phyloP scores from a whole-genome alignment of 768 basidiomycete genomes.

The Leucocoprinus sp. region DNA sequence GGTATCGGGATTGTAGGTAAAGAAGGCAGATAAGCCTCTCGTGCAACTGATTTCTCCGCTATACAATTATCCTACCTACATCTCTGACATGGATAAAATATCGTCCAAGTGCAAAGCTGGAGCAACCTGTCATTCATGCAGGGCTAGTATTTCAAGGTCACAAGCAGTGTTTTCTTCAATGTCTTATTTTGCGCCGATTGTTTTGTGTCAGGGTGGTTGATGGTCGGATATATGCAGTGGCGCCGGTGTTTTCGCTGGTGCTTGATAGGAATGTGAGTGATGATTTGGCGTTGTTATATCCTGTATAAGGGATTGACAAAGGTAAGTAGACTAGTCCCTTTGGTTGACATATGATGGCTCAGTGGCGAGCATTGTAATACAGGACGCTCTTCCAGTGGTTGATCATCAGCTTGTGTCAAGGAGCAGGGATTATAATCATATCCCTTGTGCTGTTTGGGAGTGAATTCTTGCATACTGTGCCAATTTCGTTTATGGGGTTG shows the following conservation, averaged over 20 bases:
- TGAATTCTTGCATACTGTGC: slow-evolving; percentile 96
- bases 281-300: slow-evolving; percentile 90
- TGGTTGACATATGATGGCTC: slow-evolving; percentile 6
- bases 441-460: slow-evolving; percentile 93
- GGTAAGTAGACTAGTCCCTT: slow-evolving; percentile 44
- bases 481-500: slow-evolving; percentile 97
- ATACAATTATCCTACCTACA: slow-evolving; percentile 94
- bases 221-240: slow-evolving; percentile 97
- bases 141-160: slow-evolving; percentile 94
- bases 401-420: slow-evolving; percentile 97
- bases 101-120: slow-evolving; percentile 93
- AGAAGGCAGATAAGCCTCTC: slow-evolving; percentile 96
- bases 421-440: slow-evolving; percentile 98
- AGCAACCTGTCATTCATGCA: slow-evolving; percentile 97
- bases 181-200: slow-evolving; percentile 93
- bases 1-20: slow-evolving; percentile 98
- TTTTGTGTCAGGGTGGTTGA: slow-evolving; percentile 97
- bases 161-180: slow-evolving; percentile 95
- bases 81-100: slow-evolving; percentile 99
- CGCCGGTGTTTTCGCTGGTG: slow-evolving; percentile 95
- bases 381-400: slow-evolving; percentile 99
- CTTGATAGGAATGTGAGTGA: slow-evolving; percentile 94
- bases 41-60: slow-evolving; percentile 98
- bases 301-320: slow-evolving; percentile 97
- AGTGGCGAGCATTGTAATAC: slow-evolving; percentile 92